phyloP scores from a whole-genome alignment of 108 stramenopile species.

The Cyclotella sp. region DNA sequence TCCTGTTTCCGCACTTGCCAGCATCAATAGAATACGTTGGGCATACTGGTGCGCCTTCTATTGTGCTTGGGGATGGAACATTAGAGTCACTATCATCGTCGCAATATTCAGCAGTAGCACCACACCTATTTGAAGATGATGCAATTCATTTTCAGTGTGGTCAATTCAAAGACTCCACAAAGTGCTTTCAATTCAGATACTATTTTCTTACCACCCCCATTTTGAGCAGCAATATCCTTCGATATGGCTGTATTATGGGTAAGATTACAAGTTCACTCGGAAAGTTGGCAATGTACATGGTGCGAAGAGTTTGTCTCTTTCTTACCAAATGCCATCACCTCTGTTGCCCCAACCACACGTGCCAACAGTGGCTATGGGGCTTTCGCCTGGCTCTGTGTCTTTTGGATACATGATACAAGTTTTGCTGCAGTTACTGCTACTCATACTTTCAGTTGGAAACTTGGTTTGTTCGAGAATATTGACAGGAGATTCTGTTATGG shows the following conservation, averaged over 20 bases:
- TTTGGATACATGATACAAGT: conserved; percentile 25
- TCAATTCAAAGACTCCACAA: too few species aligned
- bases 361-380: conserved; percentile 26
- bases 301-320: background rate
- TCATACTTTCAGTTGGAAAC: background rate
- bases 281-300: background rate
- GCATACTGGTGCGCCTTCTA: conserved; percentile 27
- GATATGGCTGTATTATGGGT: background rate
- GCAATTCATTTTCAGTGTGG: background rate
- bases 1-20: conserved; percentile 38
- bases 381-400: conserved; percentile 38
- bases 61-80: conserved; percentile 25
- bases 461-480: background rate
- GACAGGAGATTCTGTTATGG: conserved; percentile 17
- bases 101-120: conserved; percentile 35
- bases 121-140: conserved; percentile 4
- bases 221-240: conserved; percentile 4
- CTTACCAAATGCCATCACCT: conserved; percentile 17
- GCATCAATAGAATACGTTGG: conserved; percentile 35
- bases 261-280: background rate
- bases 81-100: conserved; percentile 16
- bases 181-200: too few species aligned
- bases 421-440: conserved; percentile 5
- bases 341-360: conserved; percentile 39
- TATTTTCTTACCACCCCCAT: background rate